Evolutionary conservation across 495 filamentous ascomycete species (phyloP), one percentile per base, ranked within the genome.

Genomic region (Cairneyella variabilis): DNA sequence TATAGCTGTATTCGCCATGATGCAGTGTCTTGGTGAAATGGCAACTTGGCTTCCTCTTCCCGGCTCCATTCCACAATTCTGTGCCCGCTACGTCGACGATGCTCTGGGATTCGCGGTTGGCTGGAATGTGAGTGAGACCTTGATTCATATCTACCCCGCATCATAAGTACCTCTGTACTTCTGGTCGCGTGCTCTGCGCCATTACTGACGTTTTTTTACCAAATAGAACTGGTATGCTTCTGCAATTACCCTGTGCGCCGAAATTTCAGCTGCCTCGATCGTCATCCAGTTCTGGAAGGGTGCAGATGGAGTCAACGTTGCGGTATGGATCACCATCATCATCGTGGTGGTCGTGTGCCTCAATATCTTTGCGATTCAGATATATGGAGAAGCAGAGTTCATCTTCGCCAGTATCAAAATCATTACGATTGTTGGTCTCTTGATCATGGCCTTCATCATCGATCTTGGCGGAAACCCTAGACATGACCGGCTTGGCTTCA

Each of bases 101-200:
- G 84, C 84, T 54, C 66, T 92, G 58, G 87, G 88, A 32, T 91
- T 91, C 62, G 80, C 87, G 17, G 83, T 91, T 65, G 87, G 86
- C 23, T 91, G 87, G 86, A 84, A 84, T 56, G 78, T 82, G 65
- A 56, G 66, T 66, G 32, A 17, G 45, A 12, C 30, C 53, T 39
- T 18, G 10, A 40, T 40, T 12, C 18, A 58, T 18, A 16, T 50
- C 16, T 41, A 16, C 54, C 20, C 7, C 17, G 14, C 17, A 4
- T 8, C 20, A 20, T 21, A 43, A 21, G 30, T 34, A 8, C 30
- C 14, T n/a, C n/a, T n/a, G n/a, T n/a, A n/a, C n/a, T n/a, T n/a
- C n/a, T n/a, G n/a, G n/a, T n/a, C n/a, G n/a, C n/a, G n/a, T n/a
- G n/a, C n/a, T n/a, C n/a, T n/a, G n/a, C n/a, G n/a, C n/a, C n/a